Evolutionary conservation across 1,284 basidiomycete species (phyloP), one percentile per base, ranked within the genome.

Genomic region (Marasmius tenuissimus): DNA sequence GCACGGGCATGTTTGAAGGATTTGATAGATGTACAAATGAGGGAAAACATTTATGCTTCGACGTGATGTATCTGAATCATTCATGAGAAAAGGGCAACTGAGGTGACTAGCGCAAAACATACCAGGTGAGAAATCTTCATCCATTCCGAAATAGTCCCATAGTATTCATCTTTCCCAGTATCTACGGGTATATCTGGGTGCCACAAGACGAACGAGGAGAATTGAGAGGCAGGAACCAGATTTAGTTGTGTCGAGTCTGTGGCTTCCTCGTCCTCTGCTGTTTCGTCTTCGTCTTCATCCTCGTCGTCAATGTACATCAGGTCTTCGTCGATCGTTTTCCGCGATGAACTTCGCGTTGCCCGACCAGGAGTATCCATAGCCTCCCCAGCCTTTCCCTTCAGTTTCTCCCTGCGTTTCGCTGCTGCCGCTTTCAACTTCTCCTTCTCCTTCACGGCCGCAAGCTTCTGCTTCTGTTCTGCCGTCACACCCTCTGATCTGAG

Each of bases 181-280:
- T 92, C 87, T 0, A 88, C 82, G 0, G 86, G 83, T 27, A 83
- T 81, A 70, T 93, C 92, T 2, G 89, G 81, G 65, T 86, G 81
- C 91, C 91, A 93, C 12, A 93, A 69, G 22, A 82, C 79, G 66
- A 93, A 84, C 1, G 82, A 83, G 3, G 78, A 74, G 69, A 93
- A 93, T 38, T 76, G 79, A 0, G 81, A 80, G 1, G 73, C 73
- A 1, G 87, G 81, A 20, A 72, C 66, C 58, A 90, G 73, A 16
- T 67, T 73, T 56, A 47, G 16, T 8, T 10, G 9, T 47, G 76
- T 78, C 20, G 70, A 69, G 5, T 71, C 66, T 18, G 63, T 66
- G 1, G 65, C 60, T 47, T 70, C 70, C 33, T 70, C 65, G 18
- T 71, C 67, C 10, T 63, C 67, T 12, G 56, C 62, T 22, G 45